phyloP scores from a whole-genome alignment of 2,329 filamentous ascomycete species.

The Graphilbum fragrans region DNA sequence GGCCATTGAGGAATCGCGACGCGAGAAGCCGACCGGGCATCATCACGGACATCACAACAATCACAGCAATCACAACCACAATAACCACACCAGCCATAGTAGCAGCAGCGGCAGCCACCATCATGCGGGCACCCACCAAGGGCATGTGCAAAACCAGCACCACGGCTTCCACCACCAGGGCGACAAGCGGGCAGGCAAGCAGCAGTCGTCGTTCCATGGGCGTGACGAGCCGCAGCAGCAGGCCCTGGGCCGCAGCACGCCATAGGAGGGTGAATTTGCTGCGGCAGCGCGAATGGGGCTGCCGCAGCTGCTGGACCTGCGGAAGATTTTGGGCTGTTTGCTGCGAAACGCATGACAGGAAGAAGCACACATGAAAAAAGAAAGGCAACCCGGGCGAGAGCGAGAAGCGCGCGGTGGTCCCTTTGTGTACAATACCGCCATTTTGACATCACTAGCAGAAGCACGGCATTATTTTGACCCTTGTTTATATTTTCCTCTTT shows the following conservation, averaged over 20 bases:
- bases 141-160: not conserved
- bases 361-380: not conserved
- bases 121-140: not conserved
- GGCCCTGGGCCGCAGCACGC: slow-evolving; percentile 6
- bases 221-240: slow-evolving; percentile 6
- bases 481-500: not conserved
- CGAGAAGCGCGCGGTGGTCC: too few relatives aligned
- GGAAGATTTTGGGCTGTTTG: slow-evolving; percentile 1
- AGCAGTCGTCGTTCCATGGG: not conserved
- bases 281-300: not conserved
- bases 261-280: slow-evolving; percentile 7
- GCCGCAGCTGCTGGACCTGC: slow-evolving; percentile 2
- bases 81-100: slow-evolving; percentile 2
- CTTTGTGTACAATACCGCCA: slow-evolving; percentile 6
- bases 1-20: slow-evolving; percentile 80
- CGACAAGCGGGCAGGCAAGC: slow-evolving; percentile 8
- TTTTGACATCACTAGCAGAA: slow-evolving; percentile 6
- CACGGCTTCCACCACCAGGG: slow-evolving; percentile 3
- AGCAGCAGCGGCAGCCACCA: slow-evolving; percentile 15
- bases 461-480: slow-evolving; percentile 4
- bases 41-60: slow-evolving; percentile 21
- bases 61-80: slow-evolving; percentile 10
- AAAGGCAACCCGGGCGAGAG: not conserved
- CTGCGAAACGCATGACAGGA: not conserved
- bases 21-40: slow-evolving; percentile 58